Base-by-base conservation (phyloP, 2,329 filamentous ascomycete species). In the Plectosphaerella plurivora region DNA sequence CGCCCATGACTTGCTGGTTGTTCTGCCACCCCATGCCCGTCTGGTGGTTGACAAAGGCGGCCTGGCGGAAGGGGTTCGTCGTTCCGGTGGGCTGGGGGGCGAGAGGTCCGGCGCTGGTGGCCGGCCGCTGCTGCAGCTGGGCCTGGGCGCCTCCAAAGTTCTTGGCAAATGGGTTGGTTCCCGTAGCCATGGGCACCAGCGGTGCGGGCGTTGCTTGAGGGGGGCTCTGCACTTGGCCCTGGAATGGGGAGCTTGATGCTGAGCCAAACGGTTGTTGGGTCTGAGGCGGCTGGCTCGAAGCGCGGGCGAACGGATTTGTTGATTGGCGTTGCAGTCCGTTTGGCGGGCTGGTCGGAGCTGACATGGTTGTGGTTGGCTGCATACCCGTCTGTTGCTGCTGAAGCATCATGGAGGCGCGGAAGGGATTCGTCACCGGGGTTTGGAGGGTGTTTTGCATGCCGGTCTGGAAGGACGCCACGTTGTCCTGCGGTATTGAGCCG, bases 41-140 rank as follows among this genome's bases (percentile, higher is more conserved):
- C 57, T 85, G 79, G 63, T 96, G 91, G 64, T 96, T 94, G 50
- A 96, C 86, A 67, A 97, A 96, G 4, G 87, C 84, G 45, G 88
- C 90, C 65, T 97, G 91, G 15, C 94, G 83, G 79, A 97, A 97
- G 1, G 94, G 94, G 63, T 99, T 99, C 2, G 92, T 97, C 63
- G 83, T 91, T 9, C 91, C 92, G 0, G 92, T 97, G 2, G 87
- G 81, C 63, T 93, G 91, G 2, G 91, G 83, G 50, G 80, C 79
- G 5, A 94, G 72, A 47, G 78, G 67, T 11, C 68, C 69, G 35
- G 69, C 70, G 37, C 70, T 73, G 2, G 75, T 74, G 42, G 76
- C 73, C 1, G 73, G 75, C n/a, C 72, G 66, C 49, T 74, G 73
- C 44, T 71, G 69, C 14, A 65, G 63, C 12, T 66, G 58, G 5